Base-by-base conservation (phyloP, 208 protist genomes). In the Trypanosomatidae sp. region DNA sequence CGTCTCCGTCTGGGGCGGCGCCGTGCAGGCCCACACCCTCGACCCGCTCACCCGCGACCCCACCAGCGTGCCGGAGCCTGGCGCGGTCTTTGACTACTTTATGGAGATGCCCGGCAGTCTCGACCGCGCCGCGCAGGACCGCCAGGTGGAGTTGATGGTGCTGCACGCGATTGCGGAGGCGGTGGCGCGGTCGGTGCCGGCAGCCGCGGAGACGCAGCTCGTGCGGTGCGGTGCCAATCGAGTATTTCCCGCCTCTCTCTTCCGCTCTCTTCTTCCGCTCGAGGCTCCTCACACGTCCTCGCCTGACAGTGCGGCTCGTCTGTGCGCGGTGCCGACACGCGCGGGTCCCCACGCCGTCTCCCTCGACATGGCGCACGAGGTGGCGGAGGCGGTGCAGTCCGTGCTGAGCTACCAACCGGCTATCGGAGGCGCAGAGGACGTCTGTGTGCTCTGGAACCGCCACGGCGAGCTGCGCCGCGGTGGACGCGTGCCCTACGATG, bases 361-460 rank as follows among this genome's bases (percentile, higher is more conserved):
- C 30, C 55, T 73, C 33, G 43, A 74, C 47, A 25, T 44, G 3
- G 64, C 28, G 0, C 49, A 52, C 19, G 71, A 76, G 46, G 50
- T 77, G 9, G 52, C 25, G 0, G n/a, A 62, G 39, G 67, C 67
- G 1, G 22, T 79, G 4, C 12, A 60, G 33, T 47, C 22, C 41
- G 73, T 80, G 30, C 58, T 86, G 1, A 12, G 41, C 60, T 15
- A 50, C 30, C n/a, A n/a, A 1, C 17, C 50, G 7, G 58, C n/a
- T 30, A 39, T 3, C 43, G 33, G 70, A 13, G 25, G 9, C 41
- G 28, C 72, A 69, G 22, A 52, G 47, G 68, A 79, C n/a, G 33
- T 55, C 7, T 73, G 55, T 28, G 77, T 87, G 19, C 43, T 94
- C 36, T 94, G 79, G 66, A 94, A 94, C 65, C 2, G 36, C 0